phyloP scores from a whole-genome alignment of 352 stramenopile genomes.

The Albugo candida region DNA sequence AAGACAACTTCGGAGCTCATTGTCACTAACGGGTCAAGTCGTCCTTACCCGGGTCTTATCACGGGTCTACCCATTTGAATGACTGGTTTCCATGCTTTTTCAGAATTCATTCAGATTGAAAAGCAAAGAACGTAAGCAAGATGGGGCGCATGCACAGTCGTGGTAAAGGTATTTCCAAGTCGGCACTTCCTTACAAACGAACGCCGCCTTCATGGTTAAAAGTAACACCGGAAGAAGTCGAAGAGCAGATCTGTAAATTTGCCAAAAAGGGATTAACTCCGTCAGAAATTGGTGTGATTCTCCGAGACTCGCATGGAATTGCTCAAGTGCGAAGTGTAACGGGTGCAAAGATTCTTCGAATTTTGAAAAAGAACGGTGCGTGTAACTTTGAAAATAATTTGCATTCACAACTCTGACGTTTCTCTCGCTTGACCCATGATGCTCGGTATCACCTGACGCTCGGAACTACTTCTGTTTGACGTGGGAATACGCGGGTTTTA shows the following conservation, averaged over 20 bases:
- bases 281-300: constrained; percentile 98
- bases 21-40: neutral
- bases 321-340: constrained; percentile 97
- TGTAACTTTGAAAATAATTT: neutral
- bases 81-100: neutral
- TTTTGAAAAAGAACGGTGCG: constrained; percentile 98
- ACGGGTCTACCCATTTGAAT: neutral
- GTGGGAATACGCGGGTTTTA: constrained; percentile 67
- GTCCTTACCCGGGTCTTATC: neutral
- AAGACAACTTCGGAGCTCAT: neutral
- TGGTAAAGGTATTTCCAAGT: constrained; percentile 99
- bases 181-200: constrained; percentile 97
- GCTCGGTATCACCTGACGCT: neutral
- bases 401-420: too few relatives aligned
- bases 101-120: neutral
- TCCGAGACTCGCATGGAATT: constrained; percentile 99
- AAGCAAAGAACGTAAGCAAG: constrained; percentile 11
- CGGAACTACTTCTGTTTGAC: constrained; percentile 10
- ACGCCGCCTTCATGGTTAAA: constrained; percentile 97
- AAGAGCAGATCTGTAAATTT: constrained; percentile 99
- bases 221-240: constrained; percentile 89
- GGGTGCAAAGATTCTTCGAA: constrained; percentile 97
- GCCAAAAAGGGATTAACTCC: constrained; percentile 96
- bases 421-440: too few relatives aligned
- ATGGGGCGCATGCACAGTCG: constrained; percentile 98